Percentiles rank a stretch among this genome's conserved stretches.
phyloP scores from a whole-genome alignment of 2,329 filamentous ascomycete genomes.

The Coleophoma crateriformis region DNA sequence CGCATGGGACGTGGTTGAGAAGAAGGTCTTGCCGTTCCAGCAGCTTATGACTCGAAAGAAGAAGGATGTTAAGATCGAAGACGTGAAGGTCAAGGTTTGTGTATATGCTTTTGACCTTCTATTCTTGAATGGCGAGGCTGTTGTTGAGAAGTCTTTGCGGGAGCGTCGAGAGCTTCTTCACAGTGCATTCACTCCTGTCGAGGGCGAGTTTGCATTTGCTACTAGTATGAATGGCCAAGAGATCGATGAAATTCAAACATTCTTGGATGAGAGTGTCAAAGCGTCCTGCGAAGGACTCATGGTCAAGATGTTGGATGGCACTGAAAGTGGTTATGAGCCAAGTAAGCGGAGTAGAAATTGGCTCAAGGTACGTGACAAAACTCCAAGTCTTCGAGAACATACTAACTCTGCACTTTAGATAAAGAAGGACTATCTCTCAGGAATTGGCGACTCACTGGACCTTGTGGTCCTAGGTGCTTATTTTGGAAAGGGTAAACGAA shows the following conservation, averaged over 20 bases:
- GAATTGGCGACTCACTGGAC: conserved; percentile 91
- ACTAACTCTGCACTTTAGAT: conserved; percentile 45
- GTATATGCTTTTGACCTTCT: conserved; percentile 95
- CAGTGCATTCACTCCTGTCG: conserved; percentile 66
- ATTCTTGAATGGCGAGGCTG: conserved; percentile 84
- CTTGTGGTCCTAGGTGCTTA: conserved; percentile 95
- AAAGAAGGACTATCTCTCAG: conserved; percentile 96
- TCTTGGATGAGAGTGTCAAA: conserved; percentile 92
- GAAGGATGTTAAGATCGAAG: conserved; percentile 93
- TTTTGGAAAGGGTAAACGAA: conserved; percentile 90
- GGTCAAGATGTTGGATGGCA: conserved; percentile 98
- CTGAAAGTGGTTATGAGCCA: conserved; percentile 90
- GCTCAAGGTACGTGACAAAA: conserved; percentile 66
- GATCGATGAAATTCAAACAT: conserved; percentile 85
- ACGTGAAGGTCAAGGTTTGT: conserved; percentile 94
- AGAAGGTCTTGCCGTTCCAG: conserved; percentile 95
- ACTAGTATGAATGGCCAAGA: conserved; percentile 82
- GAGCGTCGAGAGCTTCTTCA: conserved; percentile 75
- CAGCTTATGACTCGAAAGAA: conserved; percentile 97
- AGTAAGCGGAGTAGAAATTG: conserved; percentile 96
- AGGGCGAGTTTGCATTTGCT: conserved; percentile 90
- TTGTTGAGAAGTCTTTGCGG: conserved; percentile 81
- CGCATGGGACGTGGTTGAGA: conserved; percentile 90
- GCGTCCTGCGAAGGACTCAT: conserved; percentile 95
- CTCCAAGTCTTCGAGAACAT: background rate